phyloP scores from a whole-genome alignment of 106 monocot species.

The Cymbidium sinense region DNA sequence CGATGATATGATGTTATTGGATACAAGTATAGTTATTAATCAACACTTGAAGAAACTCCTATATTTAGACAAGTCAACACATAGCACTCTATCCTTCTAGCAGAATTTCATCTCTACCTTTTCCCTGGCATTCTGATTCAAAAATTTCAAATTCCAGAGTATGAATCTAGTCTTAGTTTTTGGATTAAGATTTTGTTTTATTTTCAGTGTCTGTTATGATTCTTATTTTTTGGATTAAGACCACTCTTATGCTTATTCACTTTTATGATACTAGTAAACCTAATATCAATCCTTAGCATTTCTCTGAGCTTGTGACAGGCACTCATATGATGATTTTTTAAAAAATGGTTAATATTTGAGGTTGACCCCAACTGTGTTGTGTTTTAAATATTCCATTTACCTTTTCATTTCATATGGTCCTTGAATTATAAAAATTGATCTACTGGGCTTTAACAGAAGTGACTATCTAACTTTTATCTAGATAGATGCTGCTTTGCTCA shows the following conservation, averaged over 20 bases:
- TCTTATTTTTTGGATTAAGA: background rate
- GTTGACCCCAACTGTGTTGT: background rate
- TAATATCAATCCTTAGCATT: background rate
- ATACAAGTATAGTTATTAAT: background rate
- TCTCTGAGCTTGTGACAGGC: background rate
- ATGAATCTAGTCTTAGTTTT: background rate
- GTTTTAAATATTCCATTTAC: background rate
- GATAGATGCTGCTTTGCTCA: slow-evolving; percentile 75
- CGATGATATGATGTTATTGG: background rate
- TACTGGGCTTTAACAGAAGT: background rate
- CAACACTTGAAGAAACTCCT: background rate
- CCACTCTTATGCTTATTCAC: too few species aligned
- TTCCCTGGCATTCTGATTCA: background rate
- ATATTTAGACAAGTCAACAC: background rate
- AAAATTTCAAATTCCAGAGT: background rate
- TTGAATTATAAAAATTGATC: background rate
- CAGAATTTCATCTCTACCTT: background rate
- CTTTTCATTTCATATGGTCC: background rate
- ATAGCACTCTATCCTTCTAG: background rate
- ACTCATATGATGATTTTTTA: background rate
- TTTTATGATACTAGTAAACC: background rate
- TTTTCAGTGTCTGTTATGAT: background rate
- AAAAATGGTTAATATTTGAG: background rate
- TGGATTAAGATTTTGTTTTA: background rate
- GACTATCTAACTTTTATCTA: slow-evolving; percentile 25